Evolutionary conservation across 192 early-diverging fungal species (phyloP).

Genomic region (Chytriomyces sp.): DNA sequence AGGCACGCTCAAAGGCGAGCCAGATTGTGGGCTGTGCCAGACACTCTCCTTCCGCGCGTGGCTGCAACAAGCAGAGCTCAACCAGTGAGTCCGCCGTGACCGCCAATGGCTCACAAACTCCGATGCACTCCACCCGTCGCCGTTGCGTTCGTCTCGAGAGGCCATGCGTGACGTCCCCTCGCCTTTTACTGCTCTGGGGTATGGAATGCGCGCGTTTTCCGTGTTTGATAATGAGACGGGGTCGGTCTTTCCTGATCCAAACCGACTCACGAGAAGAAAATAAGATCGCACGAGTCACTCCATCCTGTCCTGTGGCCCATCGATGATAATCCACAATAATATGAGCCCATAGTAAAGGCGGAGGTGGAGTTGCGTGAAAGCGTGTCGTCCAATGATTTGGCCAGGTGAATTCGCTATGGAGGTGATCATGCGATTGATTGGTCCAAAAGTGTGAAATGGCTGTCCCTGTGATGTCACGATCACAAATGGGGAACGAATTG

Average conservation of each 20-base stretch:
- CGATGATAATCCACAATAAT: neutral
- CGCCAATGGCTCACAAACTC: neutral
- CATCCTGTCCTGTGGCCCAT: conserved; percentile 2
- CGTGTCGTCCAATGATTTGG: neutral
- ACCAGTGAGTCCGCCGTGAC: neutral
- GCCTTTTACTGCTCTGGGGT: neutral
- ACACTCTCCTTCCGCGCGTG: neutral
- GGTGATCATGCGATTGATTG: neutral
- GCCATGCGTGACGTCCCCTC: conserved; percentile 1
- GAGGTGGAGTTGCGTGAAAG: conserved; percentile 13
- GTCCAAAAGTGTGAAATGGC: neutral
- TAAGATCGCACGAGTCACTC: conserved; percentile 1
- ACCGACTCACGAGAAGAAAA: neutral
- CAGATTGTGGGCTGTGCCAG: neutral
- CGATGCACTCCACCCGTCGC: neutral
- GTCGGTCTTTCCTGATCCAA: neutral
- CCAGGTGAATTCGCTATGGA: conserved; percentile 11
- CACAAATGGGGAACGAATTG: neutral
- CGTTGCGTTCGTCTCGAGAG: neutral
- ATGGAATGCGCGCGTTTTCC: neutral
- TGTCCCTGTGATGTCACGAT: neutral
- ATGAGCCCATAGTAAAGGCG: conserved; percentile 19
- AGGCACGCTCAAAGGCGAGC: neutral
- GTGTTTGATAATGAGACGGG: conserved; percentile 17
- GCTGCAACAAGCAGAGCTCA: neutral